Evolutionary conservation across 2,329 filamentous ascomycete genomes (phyloP).

Genomic region (Neophaeococcomyces aloes): DNA sequence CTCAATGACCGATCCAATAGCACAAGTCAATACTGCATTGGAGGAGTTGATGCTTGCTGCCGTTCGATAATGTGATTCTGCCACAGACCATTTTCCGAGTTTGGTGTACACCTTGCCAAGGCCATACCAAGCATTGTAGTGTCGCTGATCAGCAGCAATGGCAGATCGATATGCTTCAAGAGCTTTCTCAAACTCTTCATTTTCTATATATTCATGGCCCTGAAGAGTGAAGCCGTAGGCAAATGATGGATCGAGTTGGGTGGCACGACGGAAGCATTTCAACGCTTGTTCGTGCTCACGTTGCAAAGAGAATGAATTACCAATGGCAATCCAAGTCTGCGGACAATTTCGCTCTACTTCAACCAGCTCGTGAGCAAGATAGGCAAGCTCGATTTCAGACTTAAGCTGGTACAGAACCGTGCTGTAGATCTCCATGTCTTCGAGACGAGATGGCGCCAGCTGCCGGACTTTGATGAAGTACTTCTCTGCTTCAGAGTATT

Average conservation of each 20-base stretch:
- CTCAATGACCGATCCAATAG: constrained; percentile 81
- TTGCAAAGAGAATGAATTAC: constrained; percentile 87
- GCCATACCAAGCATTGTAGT: constrained; percentile 99
- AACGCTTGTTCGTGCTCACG: constrained; percentile 91
- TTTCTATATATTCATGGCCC: constrained; percentile 88
- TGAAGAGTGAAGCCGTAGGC: constrained; percentile 94
- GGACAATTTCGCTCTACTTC: constrained; percentile 81
- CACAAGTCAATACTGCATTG: constrained; percentile 84
- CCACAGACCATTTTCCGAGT: constrained; percentile 80
- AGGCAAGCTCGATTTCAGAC: constrained; percentile 80
- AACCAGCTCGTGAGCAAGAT: constrained; percentile 79
- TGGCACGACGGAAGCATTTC: constrained; percentile 87
- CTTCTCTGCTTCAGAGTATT: constrained; percentile 77
- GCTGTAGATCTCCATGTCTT: constrained; percentile 97
- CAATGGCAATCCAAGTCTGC: constrained; percentile 90
- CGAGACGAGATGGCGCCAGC: constrained; percentile 68
- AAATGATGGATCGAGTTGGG: constrained; percentile 78
- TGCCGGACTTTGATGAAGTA: constrained; percentile 71
- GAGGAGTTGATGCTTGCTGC: constrained; percentile 85
- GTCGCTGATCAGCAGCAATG: constrained; percentile 72
- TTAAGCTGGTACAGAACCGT: constrained; percentile 98
- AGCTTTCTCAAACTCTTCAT: constrained; percentile 95
- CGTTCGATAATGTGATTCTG: constrained; percentile 80
- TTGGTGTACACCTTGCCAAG: constrained; percentile 73
- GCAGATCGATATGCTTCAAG: constrained; percentile 76